Base-by-base conservation (phyloP, 257 asterid genomes). In the Thymus quinquecostatus region DNA sequence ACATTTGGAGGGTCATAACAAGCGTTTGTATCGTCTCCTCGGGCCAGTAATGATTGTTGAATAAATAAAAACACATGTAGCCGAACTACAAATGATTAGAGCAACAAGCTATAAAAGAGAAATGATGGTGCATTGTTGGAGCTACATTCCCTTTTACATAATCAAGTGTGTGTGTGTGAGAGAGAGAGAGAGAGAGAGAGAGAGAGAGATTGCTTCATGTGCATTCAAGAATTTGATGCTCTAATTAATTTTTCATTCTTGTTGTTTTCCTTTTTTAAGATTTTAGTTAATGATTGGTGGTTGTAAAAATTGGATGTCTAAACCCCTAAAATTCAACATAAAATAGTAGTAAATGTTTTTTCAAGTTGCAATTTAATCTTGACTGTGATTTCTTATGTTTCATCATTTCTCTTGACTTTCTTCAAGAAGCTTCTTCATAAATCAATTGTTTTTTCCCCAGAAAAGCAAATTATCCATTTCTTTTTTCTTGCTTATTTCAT, bases 81-180 rank as follows among this genome's bases (percentile, higher is more conserved):
- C 80, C 72, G 80, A 3, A 65, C 43, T 47, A 38, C 34, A 57
- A 75, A 81, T 77, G 27, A 73, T 73, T 71, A 68, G 69, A 44
- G 68, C 27, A 67, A 67, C 65, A 58, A 49, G n/a, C 77, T 45
- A 57, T 44, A 33, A 65, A 59, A 38, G 14, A 28, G 47, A 45
- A 64, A 78, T 78, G 78, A 76, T 75, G 67, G 28, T 69, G 56
- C 69, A 43, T 3, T 33, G 70, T 72, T 68, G 78, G 77, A 36
- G 40, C 56, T 61, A 64, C 14, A 45, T 28, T 64, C 43, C 54
- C 47, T 77, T 6, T 32, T 50, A 54, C 36, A 13, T 34, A 60
- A 1, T 60, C 10, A 21, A 40, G 14, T 61, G 12, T 12, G 36
- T 1, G 14, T 48, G 6, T 12, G 29, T 12, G 13, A 10, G 4